A percentile compares a stretch with the other conserved stretches of the same genome.
Evolutionary conservation across 176 grass and related monocot species (phyloP).

Genomic region (Olyra latifolia): DNA sequence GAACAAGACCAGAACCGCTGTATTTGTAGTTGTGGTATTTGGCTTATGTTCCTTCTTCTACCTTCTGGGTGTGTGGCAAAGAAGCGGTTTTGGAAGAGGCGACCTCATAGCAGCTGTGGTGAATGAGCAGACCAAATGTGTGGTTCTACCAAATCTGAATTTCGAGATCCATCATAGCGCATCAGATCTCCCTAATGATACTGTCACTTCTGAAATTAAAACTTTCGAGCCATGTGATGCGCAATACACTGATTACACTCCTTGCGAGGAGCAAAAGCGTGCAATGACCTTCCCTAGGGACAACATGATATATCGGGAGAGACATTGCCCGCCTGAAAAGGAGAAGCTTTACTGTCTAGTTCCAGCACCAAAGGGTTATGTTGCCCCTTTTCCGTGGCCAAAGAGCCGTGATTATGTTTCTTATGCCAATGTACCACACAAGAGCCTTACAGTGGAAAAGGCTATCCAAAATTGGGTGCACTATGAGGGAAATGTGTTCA

Average conservation of each 20-base stretch:
- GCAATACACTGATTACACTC: conserved; percentile 83
- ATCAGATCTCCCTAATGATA: conserved; percentile 33
- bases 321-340: conserved; percentile 71
- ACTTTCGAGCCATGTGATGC: conserved; percentile 59
- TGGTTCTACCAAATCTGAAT: conserved; percentile 50
- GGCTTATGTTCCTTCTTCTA: conserved; percentile 77
- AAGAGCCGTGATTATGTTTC: conserved; percentile 81
- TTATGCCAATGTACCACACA: conserved; percentile 82
- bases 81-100: conserved; percentile 68
- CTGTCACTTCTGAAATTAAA: conserved; percentile 31
- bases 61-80: conserved; percentile 68
- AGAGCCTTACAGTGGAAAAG: conserved; percentile 83
- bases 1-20: conserved; percentile 54
- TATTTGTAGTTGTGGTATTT: conserved; percentile 54
- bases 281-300: conserved; percentile 72
- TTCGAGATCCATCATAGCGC: conserved; percentile 77
- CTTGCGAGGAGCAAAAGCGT: conserved; percentile 75
- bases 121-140: conserved; percentile 68
- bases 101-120: conserved; percentile 63
- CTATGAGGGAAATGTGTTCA: conserved; percentile 81
- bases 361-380: conserved; percentile 78
- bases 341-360: conserved; percentile 71
- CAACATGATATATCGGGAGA: conserved; percentile 76
- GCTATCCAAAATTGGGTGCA: conserved; percentile 91
- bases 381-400: conserved; percentile 74